These are phyloP conservation scores for Talaromyces albobiverticillius DNA, from an alignment of 2,329 filamentous ascomycete species.

Conservation along the genomic window DNA sequence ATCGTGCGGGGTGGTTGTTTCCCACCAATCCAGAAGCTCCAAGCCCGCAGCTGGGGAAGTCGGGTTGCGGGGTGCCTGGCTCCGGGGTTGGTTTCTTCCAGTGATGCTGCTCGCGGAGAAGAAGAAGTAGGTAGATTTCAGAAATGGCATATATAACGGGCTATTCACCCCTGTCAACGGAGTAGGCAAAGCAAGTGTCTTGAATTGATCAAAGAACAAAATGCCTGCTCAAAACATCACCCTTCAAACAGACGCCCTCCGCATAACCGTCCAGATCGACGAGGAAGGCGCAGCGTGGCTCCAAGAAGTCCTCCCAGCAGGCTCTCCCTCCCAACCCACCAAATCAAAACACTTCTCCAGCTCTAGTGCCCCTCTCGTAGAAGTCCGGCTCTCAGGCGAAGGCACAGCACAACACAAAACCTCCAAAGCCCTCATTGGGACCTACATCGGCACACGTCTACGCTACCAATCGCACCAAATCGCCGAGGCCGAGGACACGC, in stretches of 20 bases:
- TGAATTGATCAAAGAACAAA: no score
- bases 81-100: no score
- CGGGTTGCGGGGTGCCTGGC: no score
- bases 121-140: no score
- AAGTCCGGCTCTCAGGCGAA: constrained; percentile 24
- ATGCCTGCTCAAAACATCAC: background rate
- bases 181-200: no score
- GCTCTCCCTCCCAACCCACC: background rate
- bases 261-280: background rate
- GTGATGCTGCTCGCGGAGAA: no score
- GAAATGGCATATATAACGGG: no score
- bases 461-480: constrained; percentile 22
- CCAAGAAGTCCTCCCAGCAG: background rate
- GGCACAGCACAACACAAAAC: constrained; percentile 24
- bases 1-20: no score
- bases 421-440: constrained; percentile 24
- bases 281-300: background rate
- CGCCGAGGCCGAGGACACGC: background rate
- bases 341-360: background rate
- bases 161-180: no score
- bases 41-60: no score
- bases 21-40: no score
- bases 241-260: background rate
- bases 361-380: constrained; percentile 18
- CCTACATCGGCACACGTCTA: constrained; percentile 22